Base-by-base conservation (phyloP, 1,139 yeast species). In the Suhomyces coccinellae region DNA sequence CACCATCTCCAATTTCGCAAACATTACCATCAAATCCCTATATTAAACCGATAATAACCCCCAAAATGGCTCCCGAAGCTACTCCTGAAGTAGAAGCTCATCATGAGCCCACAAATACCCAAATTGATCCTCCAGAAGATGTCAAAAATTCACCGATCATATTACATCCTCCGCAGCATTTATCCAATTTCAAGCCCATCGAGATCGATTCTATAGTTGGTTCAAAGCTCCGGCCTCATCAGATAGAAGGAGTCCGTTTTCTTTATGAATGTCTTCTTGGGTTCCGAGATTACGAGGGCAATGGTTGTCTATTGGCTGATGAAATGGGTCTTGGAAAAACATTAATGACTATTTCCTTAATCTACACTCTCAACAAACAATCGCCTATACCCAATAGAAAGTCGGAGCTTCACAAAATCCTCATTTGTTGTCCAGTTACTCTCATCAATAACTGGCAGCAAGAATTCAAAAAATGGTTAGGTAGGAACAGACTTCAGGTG, bases 311-410 rank as follows among this genome's bases (percentile, higher is more conserved):
- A 7, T 65, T 93, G 40, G 99, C 99, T 0, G 99, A 93, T 63
- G 98, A 93, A 59, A 93, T 93, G 99, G 99, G 99, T 0, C 71
- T 93, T 22, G 99, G 99, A 0, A 93, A 93, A 59, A 91, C 98
- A 0, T 66, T 93, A 31, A 90, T 85, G 80, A 82, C 97, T 0
- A 91, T 93, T 4, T 61, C 96, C 0, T 61, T 90, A 31, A 75
- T 93, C 3, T 89, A 96, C 95, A 89, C 97, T 0, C 64, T 95
- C 16, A 62, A 89, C 28, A 83, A 80, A 54, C 97, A 89, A 55
- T 80, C 82, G 14, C 96, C 96, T 0, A 58, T 63, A 37, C 36
- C 70, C 0, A 43, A 66, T 1, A 58, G 62, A 1, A 49, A 51
- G 9, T 77, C 82, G 0, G 64, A 71, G 0, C 68, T 75, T 5